Evolutionary conservation across 192 early-diverging fungal genomes (phyloP), one percentile per base, ranked within the genome.

Genomic region (Paraglomus occultum): DNA sequence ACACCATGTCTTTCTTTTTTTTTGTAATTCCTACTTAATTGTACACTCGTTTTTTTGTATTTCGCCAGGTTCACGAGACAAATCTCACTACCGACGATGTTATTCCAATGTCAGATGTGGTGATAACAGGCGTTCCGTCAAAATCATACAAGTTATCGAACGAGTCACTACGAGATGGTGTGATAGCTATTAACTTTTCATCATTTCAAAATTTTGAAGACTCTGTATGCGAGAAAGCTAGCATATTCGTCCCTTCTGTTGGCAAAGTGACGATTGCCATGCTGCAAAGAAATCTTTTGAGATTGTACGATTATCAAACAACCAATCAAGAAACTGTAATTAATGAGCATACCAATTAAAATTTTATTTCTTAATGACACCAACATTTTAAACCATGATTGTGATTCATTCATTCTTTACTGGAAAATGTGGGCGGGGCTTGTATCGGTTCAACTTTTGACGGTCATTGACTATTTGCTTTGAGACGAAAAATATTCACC

Each of bases 201-300:
- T 92, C 92, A n/a, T 88, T 86, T 68, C 90, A 91, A 68, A 99
- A 99, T 80, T 97, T 97, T 80, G 89, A 93, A 71, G 93, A 95
- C 18, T 92, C 93, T 52, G 87, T 98, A 69, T 92, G 92, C 76
- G 86, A 92, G n/a, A 89, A 90, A 60, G 94, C 97, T 43, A 89
- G 92, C 22, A 95, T 99, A 75, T 99, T 90, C 77, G 95, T 99
- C 58, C 94, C 94, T 0, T 88, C 90, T 5, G 93, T 99, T 10
- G 97, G 97, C 51, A 98, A 99, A 77, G 97, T 98, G 61, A 99
- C 97, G 3, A 94, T 99, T 14, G 92, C 94, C 12, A 99, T 99
- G 97, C 83, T 99, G 44, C 88, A 97, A 82, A 86, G 97, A 71
- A 99, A 99, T 75, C 79, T 99, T 51, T 75, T 98, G 48, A 86